Base-by-base conservation (phyloP, 108 stramenopile genomes). In the Cyclotella distinguenda region DNA sequence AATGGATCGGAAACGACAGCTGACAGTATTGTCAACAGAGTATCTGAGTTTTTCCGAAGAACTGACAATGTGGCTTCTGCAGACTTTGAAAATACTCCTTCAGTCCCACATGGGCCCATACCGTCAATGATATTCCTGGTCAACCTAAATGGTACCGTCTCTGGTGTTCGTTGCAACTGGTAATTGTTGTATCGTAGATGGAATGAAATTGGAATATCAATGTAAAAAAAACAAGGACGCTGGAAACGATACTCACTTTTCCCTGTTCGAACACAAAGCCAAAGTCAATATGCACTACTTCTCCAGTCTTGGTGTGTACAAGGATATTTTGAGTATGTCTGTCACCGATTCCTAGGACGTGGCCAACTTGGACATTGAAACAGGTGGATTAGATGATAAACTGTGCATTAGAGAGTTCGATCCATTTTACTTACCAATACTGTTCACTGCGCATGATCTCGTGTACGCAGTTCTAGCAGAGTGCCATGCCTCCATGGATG, bases 201-300 rank as follows among this genome's bases (percentile, higher is more conserved):
- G 25, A 8, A 32, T 16, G n/a, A 32, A 3, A 55, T 49, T 49
- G 48, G 28, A 55, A 32, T 12, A 32, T 18, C 12, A 22, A 53
- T 21, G 16, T 47, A 30, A 18, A 1, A 47, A 1, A 45, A 22
- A 23, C 31, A 34, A 32, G 25, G 31, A n/a, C 13, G 33, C 28
- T 6, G 12, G 27, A 62, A n/a, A 13, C 43, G 28, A 45, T 3
- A 53, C 81, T 56, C 38, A 86, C 75, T 80, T 95, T 96, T 33
- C 97, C 99, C 66, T 98, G 97, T 67, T 99, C 99, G 54, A 99
- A 99, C n/a, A 96, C 92, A 25, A 97, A 83, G 1, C 99, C 98
- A 73, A 99, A 99, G 71, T 99, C 99, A 55, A 99, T 99, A 66
- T 99, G 99, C 2, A 99, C 93, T 28, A 98, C 79, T 70, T 97